Evolutionary conservation across 257 asterid genomes (phyloP).

Genomic region (Nicotiana noctiflora): DNA sequence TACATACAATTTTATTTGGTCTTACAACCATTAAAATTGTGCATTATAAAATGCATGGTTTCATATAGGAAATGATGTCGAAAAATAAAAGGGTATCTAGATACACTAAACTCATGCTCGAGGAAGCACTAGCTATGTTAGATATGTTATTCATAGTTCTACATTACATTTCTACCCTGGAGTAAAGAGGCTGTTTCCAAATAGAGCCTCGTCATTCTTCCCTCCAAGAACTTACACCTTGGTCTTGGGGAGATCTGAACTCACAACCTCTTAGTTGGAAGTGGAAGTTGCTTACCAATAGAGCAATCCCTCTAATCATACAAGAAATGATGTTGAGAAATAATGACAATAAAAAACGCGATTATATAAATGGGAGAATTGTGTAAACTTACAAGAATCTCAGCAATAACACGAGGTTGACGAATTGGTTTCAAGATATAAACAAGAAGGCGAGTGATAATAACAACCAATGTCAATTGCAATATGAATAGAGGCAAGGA

Average conservation of each 20-base stretch:
- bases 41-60: not conserved
- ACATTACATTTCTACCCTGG: not conserved
- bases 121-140: too few species aligned
- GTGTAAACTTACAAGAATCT: slow-evolving; percentile 60
- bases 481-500: slow-evolving; percentile 83
- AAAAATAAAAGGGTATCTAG: not conserved
- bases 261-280: too few species aligned
- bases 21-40: not conserved
- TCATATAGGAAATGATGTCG: not conserved
- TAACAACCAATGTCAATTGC: slow-evolving; percentile 69
- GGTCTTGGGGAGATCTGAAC: too few species aligned
- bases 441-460: slow-evolving; percentile 66
- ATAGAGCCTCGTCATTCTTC: too few species aligned
- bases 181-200: too few species aligned
- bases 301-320: too few species aligned
- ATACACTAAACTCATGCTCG: not conserved
- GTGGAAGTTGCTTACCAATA: too few species aligned
- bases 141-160: too few species aligned
- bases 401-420: slow-evolving; percentile 92
- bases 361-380: not conserved
- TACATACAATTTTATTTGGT: not conserved
- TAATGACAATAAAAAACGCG: not conserved
- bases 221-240: too few species aligned
- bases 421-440: slow-evolving; percentile 73
- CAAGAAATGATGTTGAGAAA: not conserved